Base-by-base conservation (phyloP, 1,284 basidiomycete genomes). In the Omphalotus olearius region DNA sequence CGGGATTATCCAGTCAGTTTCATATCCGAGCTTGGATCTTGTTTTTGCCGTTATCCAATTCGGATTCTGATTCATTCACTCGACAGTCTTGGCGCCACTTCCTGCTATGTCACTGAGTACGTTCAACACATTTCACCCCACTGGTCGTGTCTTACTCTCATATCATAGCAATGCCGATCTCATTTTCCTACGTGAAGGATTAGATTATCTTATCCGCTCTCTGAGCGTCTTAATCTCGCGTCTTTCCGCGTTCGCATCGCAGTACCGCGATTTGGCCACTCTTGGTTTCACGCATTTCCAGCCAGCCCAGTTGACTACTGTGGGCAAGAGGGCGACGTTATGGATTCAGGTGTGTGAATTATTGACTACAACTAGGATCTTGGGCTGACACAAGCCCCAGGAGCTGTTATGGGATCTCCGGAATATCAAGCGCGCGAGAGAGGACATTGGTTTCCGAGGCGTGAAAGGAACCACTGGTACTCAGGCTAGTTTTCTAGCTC, bases 271-370 rank as follows among this genome's bases (percentile, higher is more conserved):
- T 55, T 80, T 94, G 18, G 92, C 93, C 0, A 91, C 93, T 0
- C 80, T 99, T 39, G 97, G 97, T 1, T 99, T 98, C 75, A 99
- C 97, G 6, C 97, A 99, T 70, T 99, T 97, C 78, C 97, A 99
- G 70, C 95, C 97, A 4, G 97, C 97, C 6, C 97, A 99, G 71
- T 75, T 99, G 50, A 98, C 95, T 1, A 99, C 96, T 0, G 96
- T 99, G 38, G 97, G 97, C n/a, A 99, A 99, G 74, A 83, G 97
- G n/a, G 87, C 93, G 0, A 98, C 94, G 0, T 74, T 99, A 17
- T 99, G 97, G 96, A 88, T 99, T 45, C 93, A 97, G 76, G 86
- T 85, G 23, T 50, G 66, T 57, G n/a, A 26, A 18, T 18, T 35
- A 30, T n/a, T 23, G 23, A 49, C 51, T 18, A n/a, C 5, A n/a